Percentiles rank a stretch among this genome's conserved stretches.
Evolutionary conservation across 768 basidiomycete species (phyloP).

Genomic region (Tylopilus felleus): DNA sequence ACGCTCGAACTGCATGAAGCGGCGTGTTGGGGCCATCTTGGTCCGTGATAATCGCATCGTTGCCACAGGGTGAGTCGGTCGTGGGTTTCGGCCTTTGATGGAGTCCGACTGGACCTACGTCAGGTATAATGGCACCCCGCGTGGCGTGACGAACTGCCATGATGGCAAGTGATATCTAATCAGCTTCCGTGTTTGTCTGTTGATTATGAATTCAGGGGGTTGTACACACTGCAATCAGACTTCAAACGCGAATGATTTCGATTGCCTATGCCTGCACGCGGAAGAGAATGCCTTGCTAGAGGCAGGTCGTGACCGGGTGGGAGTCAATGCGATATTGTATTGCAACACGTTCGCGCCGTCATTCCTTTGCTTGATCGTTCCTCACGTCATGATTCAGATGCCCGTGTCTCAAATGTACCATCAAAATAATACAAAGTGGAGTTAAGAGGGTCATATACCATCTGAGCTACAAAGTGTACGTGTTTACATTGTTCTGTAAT

Average conservation of each 20-base stretch:
- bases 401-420: conserved; percentile 92
- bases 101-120: conserved; percentile 1
- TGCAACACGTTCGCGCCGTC: conserved; percentile 85
- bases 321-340: conserved; percentile 79
- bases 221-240: conserved; percentile 75
- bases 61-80: conserved; percentile 61
- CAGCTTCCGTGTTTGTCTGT: conserved; percentile 27
- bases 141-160: conserved; percentile 85
- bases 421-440: conserved; percentile 96
- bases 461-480: conserved; percentile 91
- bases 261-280: conserved; percentile 94
- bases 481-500: conserved; percentile 8
- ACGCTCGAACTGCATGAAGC: conserved; percentile 95
- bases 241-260: conserved; percentile 46
- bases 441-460: conserved; percentile 93
- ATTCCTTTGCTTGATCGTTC: background rate
- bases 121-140: conserved; percentile 95
- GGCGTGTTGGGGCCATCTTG: conserved; percentile 90
- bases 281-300: conserved; percentile 97
- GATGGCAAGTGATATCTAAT: conserved; percentile 20
- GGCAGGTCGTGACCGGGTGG: conserved; percentile 89
- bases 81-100: background rate
- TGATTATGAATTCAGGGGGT: conserved; percentile 77
- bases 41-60: conserved; percentile 81
- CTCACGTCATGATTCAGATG: conserved; percentile 53